Evolutionary conservation across 2,329 filamentous ascomycete species (phyloP).

Genomic region (Talaromyces verruculosus): DNA sequence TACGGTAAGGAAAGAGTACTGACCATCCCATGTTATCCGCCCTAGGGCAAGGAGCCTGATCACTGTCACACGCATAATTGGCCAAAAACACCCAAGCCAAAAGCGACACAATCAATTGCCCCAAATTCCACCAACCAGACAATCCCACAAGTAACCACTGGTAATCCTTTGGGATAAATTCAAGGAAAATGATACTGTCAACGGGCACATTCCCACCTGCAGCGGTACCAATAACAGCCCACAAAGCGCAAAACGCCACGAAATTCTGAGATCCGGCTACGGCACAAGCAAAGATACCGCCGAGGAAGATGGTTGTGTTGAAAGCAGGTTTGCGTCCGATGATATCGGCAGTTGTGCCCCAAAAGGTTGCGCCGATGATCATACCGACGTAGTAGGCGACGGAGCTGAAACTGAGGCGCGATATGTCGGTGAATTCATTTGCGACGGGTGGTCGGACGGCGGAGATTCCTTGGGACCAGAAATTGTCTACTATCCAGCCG

Average conservation of each 20-base stretch:
- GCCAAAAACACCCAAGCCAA: conserved; percentile 34
- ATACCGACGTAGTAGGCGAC: conserved; percentile 43
- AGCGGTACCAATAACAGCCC: conserved; percentile 32
- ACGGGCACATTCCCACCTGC: conserved; percentile 32
- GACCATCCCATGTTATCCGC: neutral
- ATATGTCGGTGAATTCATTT: conserved; percentile 30
- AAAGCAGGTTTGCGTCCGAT: conserved; percentile 49
- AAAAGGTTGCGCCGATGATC: conserved; percentile 49
- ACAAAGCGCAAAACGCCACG: conserved; percentile 31
- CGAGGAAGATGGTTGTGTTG: conserved; percentile 48
- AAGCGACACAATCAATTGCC: conserved; percentile 41
- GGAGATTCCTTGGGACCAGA: conserved; percentile 33
- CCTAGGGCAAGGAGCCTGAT: conserved; percentile 26
- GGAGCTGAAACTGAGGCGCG: conserved; percentile 34
- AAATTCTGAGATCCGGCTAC: conserved; percentile 31
- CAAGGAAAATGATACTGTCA: conserved; percentile 34
- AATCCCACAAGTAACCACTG: conserved; percentile 38
- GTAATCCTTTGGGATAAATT: conserved; percentile 32
- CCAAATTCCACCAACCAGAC: conserved; percentile 52
- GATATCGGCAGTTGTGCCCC: conserved; percentile 46
- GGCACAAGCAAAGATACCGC: conserved; percentile 35
- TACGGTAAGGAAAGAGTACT: neutral
- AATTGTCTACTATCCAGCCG: conserved; percentile 68
- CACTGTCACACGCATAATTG: conserved; percentile 32
- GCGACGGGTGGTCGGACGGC: conserved; percentile 32